These are phyloP conservation scores for Amanita phalloides DNA, from an alignment of 768 basidiomycete species.

Conservation along the genomic window DNA sequence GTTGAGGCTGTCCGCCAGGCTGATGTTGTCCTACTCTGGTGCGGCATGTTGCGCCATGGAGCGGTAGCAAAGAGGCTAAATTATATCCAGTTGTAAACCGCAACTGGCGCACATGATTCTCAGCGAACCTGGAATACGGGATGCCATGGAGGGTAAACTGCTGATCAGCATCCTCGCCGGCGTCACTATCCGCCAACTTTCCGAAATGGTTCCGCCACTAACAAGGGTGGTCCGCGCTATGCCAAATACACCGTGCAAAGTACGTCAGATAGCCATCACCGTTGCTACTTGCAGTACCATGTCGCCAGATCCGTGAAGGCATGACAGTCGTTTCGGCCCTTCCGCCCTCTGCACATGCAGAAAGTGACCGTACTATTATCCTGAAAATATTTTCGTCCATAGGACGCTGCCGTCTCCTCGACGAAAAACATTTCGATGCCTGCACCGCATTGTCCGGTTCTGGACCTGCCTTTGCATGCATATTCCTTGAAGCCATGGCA, in stretches of 20 bases:
- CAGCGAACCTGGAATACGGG: constrained; percentile 59
- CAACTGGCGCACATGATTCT: constrained; percentile 75
- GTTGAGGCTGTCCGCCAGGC: constrained; percentile 58
- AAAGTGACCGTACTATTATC: constrained; percentile 61
- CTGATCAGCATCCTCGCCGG: constrained; percentile 98
- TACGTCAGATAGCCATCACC: constrained; percentile 21
- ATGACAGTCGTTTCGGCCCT: constrained; percentile 92
- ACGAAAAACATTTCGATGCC: constrained; percentile 98
- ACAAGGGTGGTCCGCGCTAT: constrained; percentile 90
- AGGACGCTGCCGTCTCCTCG: constrained; percentile 90
- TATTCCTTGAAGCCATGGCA: constrained; percentile 97
- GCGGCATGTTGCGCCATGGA: constrained; percentile 12
- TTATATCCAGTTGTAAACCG: constrained; percentile 74
- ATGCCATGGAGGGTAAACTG: constrained; percentile 82
- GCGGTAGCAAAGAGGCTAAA: not conserved
- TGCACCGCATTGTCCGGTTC: constrained; percentile 95
- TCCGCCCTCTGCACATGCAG: constrained; percentile 36
- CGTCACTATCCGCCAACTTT: constrained; percentile 77
- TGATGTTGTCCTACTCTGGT: constrained; percentile 89
- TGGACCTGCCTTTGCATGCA: constrained; percentile 93
- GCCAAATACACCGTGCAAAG: constrained; percentile 98
- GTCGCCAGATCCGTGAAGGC: constrained; percentile 84
- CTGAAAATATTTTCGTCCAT: constrained; percentile 95
- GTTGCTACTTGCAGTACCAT: not conserved
- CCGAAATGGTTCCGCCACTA: constrained; percentile 59